A percentile compares a stretch with the other conserved stretches of the same genome.
phyloP scores from a whole-genome alignment of 345 rosid genomes.

The Rhodomyrtus tomentosa region DNA sequence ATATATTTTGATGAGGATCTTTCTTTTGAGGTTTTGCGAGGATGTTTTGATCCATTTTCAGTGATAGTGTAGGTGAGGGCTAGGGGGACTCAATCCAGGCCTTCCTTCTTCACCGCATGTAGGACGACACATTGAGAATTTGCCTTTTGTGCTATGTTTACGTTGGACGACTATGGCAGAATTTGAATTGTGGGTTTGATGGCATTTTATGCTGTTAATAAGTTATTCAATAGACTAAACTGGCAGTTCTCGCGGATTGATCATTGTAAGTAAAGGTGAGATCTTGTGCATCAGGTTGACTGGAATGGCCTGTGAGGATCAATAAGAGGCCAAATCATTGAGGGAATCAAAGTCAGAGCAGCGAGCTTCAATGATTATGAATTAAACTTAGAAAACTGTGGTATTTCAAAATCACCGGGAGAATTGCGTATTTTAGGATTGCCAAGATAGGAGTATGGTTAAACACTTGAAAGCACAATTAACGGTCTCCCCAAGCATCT shows the following conservation, averaged over 20 bases:
- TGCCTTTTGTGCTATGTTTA: background rate
- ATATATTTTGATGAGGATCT: background rate
- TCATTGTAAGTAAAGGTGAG: background rate
- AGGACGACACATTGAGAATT: background rate
- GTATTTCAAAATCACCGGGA: background rate
- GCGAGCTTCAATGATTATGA: background rate
- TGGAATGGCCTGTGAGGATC: background rate
- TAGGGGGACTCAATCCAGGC: background rate
- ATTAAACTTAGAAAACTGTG: background rate
- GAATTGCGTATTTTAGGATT: background rate
- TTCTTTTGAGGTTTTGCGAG: background rate
- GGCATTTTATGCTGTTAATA: background rate
- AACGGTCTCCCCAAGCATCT: background rate
- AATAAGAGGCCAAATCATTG: background rate
- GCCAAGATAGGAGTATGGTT: background rate
- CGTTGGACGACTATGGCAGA: background rate
- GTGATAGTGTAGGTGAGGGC: background rate
- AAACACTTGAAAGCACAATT: background rate
- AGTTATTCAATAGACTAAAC: background rate
- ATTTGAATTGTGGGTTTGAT: background rate
- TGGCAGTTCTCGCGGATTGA: background rate
- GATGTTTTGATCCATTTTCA: background rate
- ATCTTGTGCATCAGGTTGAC: background rate
- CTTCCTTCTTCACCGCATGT: background rate
- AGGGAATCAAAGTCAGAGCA: background rate